Percentiles rank a stretch among this genome's conserved stretches.
Evolutionary conservation across 163 green algal genomes (phyloP).

Genomic region (Scenedesmus sp.): DNA sequence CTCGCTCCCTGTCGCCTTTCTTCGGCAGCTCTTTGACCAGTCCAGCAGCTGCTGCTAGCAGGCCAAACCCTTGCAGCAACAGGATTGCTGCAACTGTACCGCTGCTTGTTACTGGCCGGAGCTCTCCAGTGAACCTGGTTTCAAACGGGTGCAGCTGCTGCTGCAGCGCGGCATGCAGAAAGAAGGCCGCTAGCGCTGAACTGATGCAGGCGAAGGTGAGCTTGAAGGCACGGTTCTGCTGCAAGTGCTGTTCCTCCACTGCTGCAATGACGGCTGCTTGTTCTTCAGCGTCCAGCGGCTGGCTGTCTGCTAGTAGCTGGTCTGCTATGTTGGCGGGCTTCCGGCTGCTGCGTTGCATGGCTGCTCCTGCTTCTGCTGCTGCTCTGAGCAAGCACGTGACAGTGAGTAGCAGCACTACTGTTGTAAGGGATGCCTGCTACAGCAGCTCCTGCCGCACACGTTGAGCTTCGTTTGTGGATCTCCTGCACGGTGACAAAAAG

Average conservation of each 20-base stretch:
- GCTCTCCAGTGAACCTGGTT: slow-evolving; percentile 57
- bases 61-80: slow-evolving; percentile 2
- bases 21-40: slow-evolving; percentile 22
- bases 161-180: slow-evolving; percentile 29
- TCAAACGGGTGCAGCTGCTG: slow-evolving; percentile 53
- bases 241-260: slow-evolving; percentile 23
- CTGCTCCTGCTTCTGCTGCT: not conserved
- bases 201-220: not conserved
- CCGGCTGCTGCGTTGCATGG: slow-evolving; percentile 4
- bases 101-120: slow-evolving; percentile 25
- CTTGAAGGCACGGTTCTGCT: slow-evolving; percentile 37
- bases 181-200: slow-evolving; percentile 34
- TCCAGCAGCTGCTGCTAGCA: not conserved
- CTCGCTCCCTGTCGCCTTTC: not conserved
- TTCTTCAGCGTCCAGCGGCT: slow-evolving; percentile 24
- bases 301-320: slow-evolving; percentile 17
- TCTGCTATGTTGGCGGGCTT: not conserved
- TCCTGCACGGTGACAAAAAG: not conserved
- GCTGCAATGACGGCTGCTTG: slow-evolving; percentile 24
- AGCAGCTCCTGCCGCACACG: not conserved
- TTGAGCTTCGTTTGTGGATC: not conserved
- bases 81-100: not conserved
- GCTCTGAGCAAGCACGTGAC: not conserved
- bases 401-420: not conserved
- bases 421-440: not conserved